Evolutionary conservation across 495 filamentous ascomycete species (phyloP), one percentile per base, ranked within the genome.

Genomic region (Beverwykella pulmonaria): DNA sequence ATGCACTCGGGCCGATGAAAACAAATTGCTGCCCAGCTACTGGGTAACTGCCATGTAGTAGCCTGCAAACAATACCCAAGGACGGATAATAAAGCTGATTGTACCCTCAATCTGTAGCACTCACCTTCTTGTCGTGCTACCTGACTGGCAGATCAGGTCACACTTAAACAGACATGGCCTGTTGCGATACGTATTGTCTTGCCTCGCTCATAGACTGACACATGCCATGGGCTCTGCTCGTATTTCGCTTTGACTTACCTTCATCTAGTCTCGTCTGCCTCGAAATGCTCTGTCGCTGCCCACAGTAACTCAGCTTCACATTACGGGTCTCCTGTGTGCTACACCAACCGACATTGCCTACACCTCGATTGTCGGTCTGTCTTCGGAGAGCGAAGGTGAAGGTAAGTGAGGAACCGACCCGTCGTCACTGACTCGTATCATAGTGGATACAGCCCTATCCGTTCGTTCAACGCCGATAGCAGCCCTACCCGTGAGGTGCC

Each of bases 401-500:
- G 39, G 39, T 44, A n/a, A 44, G 39, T 9, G 39, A 15, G 39
- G 15, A n/a, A n/a, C 39, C 6, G 39, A n/a, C 15, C 39, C 39
- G 39, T 10, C 15, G 39, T n/a, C 17, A n/a, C 39, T 44, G 39
- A 44, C 39, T 44, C 39, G 39, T 44, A n/a, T 44, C 39, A n/a
- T 14, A 44, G 39, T 44, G 39, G 39, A 44, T 44, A 14, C 39
- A 44, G 39, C 39, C 39, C 39, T 44, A 44, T 44, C 39, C 15
- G 39, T n/a, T 44, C 39, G 39, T 14, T 44, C 39, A 44, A 44
- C 39, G 17, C 39, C 39, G 39, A 44, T 44, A 44, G 39, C 39
- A 44, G 39, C 39, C 39, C 39, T 44, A 44, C 39, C 39, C 39
- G 39, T 44, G 39, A 44, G 39, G 39, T 44, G 39, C 39, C 39